Conservation (phyloP, 805 yeast genomes). For the Nakazawaea pomicola region DNA sequence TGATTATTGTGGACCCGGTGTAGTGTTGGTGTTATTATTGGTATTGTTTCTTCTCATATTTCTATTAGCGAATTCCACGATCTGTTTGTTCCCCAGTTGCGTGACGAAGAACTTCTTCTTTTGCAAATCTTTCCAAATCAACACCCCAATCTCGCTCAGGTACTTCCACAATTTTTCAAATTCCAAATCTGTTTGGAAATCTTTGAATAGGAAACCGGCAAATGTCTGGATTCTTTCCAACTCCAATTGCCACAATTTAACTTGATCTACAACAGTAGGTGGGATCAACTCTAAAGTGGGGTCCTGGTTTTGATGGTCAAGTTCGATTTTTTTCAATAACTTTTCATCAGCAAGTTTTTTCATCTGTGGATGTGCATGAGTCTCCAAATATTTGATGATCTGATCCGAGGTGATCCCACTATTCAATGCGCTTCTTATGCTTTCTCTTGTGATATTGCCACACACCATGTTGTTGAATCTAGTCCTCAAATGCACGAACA, state of each 20-base stretch:
- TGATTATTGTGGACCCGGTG: background rate
- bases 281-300: slow-evolving; percentile 61
- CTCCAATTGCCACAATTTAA: slow-evolving; percentile 93
- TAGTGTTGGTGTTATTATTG: background rate
- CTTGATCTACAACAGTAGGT: slow-evolving; percentile 96
- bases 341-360: slow-evolving; percentile 64
- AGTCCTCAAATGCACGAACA: slow-evolving; percentile 81
- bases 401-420: slow-evolving; percentile 96
- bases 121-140: slow-evolving; percentile 77
- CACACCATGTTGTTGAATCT: slow-evolving; percentile 90
- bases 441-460: slow-evolving; percentile 90
- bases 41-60: slow-evolving; percentile 31
- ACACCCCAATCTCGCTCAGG: slow-evolving; percentile 87
- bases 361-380: slow-evolving; percentile 95
- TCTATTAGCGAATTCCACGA: slow-evolving; percentile 86
- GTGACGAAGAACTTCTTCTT: slow-evolving; percentile 80
- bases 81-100: slow-evolving; percentile 78
- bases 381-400: slow-evolving; percentile 79
- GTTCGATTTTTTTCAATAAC: slow-evolving; percentile 61
- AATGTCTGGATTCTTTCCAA: slow-evolving; percentile 84
- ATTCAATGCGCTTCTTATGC: slow-evolving; percentile 73
- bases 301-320: slow-evolving; percentile 47
- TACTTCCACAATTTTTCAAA: slow-evolving; percentile 67
- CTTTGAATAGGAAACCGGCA: slow-evolving; percentile 84
- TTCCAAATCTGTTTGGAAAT: slow-evolving; percentile 74